A percentile compares a stretch with the other conserved stretches of the same genome.
Evolutionary conservation across 139 green algal genomes (phyloP).

Genomic region (Asterochloris erici): DNA sequence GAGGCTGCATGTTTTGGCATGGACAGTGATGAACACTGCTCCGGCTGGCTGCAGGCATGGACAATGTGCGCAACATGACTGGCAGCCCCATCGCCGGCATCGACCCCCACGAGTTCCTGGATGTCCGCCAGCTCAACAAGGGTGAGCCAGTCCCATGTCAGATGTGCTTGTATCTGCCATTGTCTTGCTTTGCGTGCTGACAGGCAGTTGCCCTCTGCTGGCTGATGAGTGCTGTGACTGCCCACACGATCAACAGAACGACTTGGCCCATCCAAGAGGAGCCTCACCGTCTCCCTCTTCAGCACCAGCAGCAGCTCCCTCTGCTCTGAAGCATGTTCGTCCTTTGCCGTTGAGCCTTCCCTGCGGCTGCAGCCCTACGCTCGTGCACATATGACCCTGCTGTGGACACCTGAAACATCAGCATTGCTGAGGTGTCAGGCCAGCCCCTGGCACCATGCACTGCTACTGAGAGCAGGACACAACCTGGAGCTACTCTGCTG

Average conservation of each 20-base stretch:
- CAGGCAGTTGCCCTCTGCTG: neutral
- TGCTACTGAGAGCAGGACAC: too few species aligned
- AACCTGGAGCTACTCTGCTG: too few species aligned
- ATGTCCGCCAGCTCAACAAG: conserved; percentile 64
- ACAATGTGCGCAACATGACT: conserved; percentile 97
- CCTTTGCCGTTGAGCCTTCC: too few species aligned
- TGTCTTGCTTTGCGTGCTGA: neutral
- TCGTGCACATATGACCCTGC: neutral
- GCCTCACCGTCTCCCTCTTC: too few species aligned
- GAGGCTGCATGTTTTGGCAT: too few species aligned
- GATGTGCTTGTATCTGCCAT: neutral
- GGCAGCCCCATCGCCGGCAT: conserved; percentile 77
- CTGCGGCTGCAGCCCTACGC: neutral
- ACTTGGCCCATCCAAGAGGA: too few species aligned
- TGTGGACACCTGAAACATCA: neutral
- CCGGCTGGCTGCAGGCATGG: conserved; percentile 70
- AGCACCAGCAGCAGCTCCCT: too few species aligned
- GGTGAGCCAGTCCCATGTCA: conserved; percentile 3
- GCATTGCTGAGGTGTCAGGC: neutral
- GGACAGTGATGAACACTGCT: neutral
- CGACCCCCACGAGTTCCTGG: conserved; percentile 92
- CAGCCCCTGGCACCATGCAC: too few species aligned
- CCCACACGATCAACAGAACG: too few species aligned
- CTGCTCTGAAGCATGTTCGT: too few species aligned
- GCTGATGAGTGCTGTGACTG: neutral